Percentiles rank a stretch among this genome's conserved stretches.
Evolutionary conservation across 495 filamentous ascomycete species (phyloP).

Genomic region (Aspergillus asperescens): DNA sequence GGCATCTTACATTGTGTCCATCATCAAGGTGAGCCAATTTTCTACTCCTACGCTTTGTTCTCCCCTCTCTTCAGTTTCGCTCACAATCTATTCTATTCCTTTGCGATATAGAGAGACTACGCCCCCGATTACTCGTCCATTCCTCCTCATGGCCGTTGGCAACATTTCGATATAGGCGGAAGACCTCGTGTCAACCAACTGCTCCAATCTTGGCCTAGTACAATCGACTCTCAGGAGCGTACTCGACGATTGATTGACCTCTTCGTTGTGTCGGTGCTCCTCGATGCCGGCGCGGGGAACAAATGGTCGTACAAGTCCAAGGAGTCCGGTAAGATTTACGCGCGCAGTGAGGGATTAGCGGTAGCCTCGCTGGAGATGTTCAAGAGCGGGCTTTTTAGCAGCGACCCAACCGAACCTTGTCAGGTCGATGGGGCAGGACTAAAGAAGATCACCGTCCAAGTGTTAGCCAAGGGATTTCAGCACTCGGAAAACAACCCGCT

Average conservation of each 20-base stretch:
- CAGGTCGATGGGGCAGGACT: slow-evolving; percentile 86
- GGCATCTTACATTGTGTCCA: slow-evolving; percentile 86
- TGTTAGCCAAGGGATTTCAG: slow-evolving; percentile 75
- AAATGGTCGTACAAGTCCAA: slow-evolving; percentile 80
- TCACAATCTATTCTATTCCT: slow-evolving; percentile 14
- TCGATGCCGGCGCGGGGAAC: slow-evolving; percentile 63
- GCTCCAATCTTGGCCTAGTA: slow-evolving; percentile 57
- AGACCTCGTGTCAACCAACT: slow-evolving; percentile 61
- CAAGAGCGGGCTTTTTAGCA: slow-evolving; percentile 87
- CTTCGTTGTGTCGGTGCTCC: slow-evolving; percentile 62
- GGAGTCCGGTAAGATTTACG: slow-evolving; percentile 79
- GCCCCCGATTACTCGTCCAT: slow-evolving; percentile 80
- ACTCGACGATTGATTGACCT: slow-evolving; percentile 62
- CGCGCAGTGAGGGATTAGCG: slow-evolving; percentile 86
- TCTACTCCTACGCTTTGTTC: slow-evolving; percentile 2
- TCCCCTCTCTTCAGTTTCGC: background rate
- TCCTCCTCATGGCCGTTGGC: slow-evolving; percentile 66
- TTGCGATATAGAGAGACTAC: slow-evolving; percentile 66
- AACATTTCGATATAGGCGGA: slow-evolving; percentile 67
- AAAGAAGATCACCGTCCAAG: slow-evolving; percentile 65
- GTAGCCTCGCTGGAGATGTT: slow-evolving; percentile 98
- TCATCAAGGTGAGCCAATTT: slow-evolving; percentile 73
- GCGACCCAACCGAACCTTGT: slow-evolving; percentile 69
- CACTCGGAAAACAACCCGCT: slow-evolving; percentile 76
- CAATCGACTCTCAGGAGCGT: slow-evolving; percentile 56